phyloP scores from a whole-genome alignment of 495 filamentous ascomycete species.

The Parathielavia hyrcaniae region DNA sequence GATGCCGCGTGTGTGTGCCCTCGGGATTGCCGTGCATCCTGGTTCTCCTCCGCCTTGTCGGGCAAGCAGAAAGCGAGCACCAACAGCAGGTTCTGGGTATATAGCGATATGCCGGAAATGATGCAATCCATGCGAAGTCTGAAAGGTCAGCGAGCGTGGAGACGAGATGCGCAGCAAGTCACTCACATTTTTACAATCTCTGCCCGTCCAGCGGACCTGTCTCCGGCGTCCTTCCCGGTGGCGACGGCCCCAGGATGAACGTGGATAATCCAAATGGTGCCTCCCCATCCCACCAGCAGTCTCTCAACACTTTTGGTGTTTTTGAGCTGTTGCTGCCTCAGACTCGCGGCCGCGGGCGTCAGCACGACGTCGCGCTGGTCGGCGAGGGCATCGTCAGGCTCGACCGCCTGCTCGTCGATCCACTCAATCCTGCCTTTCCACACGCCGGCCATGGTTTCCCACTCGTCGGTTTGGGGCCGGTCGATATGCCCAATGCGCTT shows the following conservation, averaged over 20 bases:
- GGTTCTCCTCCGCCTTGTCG: constrained; percentile 54
- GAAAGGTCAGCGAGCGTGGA: constrained; percentile 25
- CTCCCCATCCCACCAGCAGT: constrained; percentile 88
- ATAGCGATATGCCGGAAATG: constrained; percentile 92
- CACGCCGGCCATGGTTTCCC: constrained; percentile 90
- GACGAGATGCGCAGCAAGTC: background rate
- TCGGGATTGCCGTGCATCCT: constrained; percentile 13
- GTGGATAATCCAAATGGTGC: constrained; percentile 91
- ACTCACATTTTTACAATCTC: constrained; percentile 87
- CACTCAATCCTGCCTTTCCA: constrained; percentile 91
- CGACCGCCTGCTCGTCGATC: constrained; percentile 75
- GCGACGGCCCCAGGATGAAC: constrained; percentile 70
- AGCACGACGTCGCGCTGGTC: constrained; percentile 27
- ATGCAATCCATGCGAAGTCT: constrained; percentile 94
- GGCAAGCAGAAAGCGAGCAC: constrained; percentile 81
- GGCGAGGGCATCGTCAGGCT: constrained; percentile 47
- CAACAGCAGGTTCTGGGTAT: constrained; percentile 83
- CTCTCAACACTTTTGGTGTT: constrained; percentile 58
- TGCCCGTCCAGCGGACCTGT: constrained; percentile 67
- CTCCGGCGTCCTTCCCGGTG: constrained; percentile 61
- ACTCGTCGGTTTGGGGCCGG: constrained; percentile 67
- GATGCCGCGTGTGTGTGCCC: constrained; percentile 37
- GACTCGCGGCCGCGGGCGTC: constrained; percentile 44
- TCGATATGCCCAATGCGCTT: constrained; percentile 92
- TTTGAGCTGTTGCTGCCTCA: constrained; percentile 42